These are phyloP conservation scores for Tetrapisispora pingtungensis DNA, from an alignment of 805 yeast genomes.

Conservation along the genomic window DNA sequence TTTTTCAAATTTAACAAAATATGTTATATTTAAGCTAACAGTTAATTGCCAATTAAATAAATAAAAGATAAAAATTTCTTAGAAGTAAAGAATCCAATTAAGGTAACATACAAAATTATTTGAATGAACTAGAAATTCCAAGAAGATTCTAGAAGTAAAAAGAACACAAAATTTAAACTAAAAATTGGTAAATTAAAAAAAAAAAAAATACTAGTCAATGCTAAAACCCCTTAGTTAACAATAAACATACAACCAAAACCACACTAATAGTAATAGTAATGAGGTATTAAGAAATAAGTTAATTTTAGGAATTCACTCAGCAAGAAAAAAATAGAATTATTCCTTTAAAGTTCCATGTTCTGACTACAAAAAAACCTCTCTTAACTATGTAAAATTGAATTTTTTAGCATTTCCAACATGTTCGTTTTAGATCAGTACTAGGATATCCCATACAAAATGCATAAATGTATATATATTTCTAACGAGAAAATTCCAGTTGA, in stretches of 20 bases:
- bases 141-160: neutral
- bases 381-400: neutral
- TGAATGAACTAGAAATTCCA: neutral
- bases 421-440: no score
- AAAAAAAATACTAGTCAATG: neutral
- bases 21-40: neutral
- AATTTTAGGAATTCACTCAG: neutral
- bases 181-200: neutral
- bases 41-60: neutral
- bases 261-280: neutral
- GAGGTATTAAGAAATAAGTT: neutral
- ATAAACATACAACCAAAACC: no score
- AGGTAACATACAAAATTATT: neutral
- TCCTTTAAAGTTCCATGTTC: neutral
- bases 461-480: no score
- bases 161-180: neutral
- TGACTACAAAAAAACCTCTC: neutral
- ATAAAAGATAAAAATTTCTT: neutral
- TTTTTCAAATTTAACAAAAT: no score
- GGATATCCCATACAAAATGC: no score
- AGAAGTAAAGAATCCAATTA: neutral
- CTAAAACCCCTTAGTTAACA: neutral
- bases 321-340: neutral
- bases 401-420: no score
- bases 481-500: no score